These are phyloP conservation scores for Endoconidiophora laricicola DNA, from an alignment of 2,329 filamentous ascomycete species.

Conservation along the genomic window DNA sequence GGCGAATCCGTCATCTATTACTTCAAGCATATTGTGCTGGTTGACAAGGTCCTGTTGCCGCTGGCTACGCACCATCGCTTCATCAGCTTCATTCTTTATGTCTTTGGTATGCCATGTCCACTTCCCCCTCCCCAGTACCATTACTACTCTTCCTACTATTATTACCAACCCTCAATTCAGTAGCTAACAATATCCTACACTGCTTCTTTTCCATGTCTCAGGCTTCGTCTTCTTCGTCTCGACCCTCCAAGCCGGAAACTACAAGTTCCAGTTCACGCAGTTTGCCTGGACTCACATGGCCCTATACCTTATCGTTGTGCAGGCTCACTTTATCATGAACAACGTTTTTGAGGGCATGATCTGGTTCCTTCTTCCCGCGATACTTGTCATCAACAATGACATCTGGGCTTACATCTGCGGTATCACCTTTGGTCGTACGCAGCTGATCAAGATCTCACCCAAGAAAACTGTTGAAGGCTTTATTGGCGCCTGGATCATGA, in stretches of 20 bases:
- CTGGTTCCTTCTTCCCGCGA: constrained; percentile 95
- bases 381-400: constrained; percentile 94
- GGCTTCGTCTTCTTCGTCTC: constrained; percentile 97
- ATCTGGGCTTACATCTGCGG: constrained; percentile 97
- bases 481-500: constrained; percentile 90
- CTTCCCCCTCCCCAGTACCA: not conserved
- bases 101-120: constrained; percentile 52
- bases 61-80: constrained; percentile 95
- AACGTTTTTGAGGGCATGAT: constrained; percentile 99
- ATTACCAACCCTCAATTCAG: not conserved
- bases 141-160: not conserved
- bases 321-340: constrained; percentile 99
- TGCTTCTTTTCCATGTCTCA: constrained; percentile 21
- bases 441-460: constrained; percentile 92
- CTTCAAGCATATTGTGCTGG: constrained; percentile 95
- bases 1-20: constrained; percentile 99
- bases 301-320: constrained; percentile 89
- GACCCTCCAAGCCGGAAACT: constrained; percentile 86
- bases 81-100: constrained; percentile 96
- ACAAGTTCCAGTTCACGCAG: constrained; percentile 97
- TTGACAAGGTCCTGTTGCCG: constrained; percentile 82
- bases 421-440: constrained; percentile 89
- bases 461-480: constrained; percentile 99
- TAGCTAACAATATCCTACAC: constrained; percentile 13
- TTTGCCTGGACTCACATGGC: constrained; percentile 99